Evolutionary conservation across 192 early-diverging fungal genomes (phyloP).

Genomic region (Backusella luteola): DNA sequence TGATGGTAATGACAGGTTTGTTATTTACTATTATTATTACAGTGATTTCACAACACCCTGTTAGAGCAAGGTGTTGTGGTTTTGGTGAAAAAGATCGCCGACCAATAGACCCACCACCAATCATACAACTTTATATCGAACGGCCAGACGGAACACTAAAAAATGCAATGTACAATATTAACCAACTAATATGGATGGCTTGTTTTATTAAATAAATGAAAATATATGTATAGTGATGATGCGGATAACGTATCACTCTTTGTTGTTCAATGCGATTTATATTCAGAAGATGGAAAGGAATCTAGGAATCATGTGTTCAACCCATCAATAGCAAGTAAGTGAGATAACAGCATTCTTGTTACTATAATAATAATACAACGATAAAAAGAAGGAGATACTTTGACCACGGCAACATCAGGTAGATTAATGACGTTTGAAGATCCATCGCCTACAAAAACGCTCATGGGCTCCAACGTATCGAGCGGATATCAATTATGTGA

Average conservation of each 20-base stretch:
- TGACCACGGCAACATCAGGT: neutral
- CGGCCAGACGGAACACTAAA: constrained; percentile 24
- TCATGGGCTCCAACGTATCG: constrained; percentile 22
- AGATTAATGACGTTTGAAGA: constrained; percentile 10
- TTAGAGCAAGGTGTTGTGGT: constrained; percentile 63
- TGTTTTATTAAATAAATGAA: neutral
- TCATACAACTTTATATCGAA: constrained; percentile 56
- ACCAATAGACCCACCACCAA: constrained; percentile 65
- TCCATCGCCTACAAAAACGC: constrained; percentile 18
- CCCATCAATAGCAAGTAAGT: constrained; percentile 26
- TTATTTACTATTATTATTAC: neutral
- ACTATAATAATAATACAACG: constrained; percentile 2
- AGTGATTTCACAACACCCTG: constrained; percentile 62
- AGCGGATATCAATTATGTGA: constrained; percentile 18
- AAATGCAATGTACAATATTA: constrained; percentile 30
- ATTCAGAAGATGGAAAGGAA: constrained; percentile 25
- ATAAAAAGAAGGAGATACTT: neutral
- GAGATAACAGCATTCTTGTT: neutral
- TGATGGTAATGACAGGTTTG: neutral
- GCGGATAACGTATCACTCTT: constrained; percentile 23
- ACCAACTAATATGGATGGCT: too few relatives aligned
- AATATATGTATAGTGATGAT: constrained; percentile 39
- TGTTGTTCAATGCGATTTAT: constrained; percentile 38
- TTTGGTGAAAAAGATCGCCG: constrained; percentile 71
- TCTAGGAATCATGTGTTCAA: constrained; percentile 37